Percentiles rank a stretch among this genome's conserved stretches.
phyloP scores from a whole-genome alignment of 1,284 basidiomycete species.

The Ceratobasidium sp. region DNA sequence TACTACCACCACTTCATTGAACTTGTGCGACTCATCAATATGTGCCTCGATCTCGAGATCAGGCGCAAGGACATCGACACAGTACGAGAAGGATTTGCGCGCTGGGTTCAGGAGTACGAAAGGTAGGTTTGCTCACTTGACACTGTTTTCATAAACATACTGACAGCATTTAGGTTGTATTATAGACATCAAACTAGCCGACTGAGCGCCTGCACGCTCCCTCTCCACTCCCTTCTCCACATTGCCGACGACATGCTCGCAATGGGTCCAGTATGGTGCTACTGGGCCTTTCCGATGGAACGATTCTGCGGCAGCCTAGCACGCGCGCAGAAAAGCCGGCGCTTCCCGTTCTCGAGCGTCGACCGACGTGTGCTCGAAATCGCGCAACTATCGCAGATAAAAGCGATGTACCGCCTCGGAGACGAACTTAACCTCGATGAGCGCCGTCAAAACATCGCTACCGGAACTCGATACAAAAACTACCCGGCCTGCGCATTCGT shows the following conservation, averaged over 20 bases:
- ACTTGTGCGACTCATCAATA: slow-evolving; percentile 60
- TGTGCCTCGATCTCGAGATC: slow-evolving; percentile 63
- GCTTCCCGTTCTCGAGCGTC: slow-evolving; percentile 54
- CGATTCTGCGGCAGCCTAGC: slow-evolving; percentile 53
- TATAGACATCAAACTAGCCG: slow-evolving; percentile 58
- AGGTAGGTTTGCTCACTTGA: slow-evolving; percentile 56
- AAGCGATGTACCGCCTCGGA: slow-evolving; percentile 50
- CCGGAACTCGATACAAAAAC: not conserved
- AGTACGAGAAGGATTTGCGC: slow-evolving; percentile 58
- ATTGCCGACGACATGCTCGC: slow-evolving; percentile 57
- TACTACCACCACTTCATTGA: slow-evolving; percentile 64
- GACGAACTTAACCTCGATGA: slow-evolving; percentile 46
- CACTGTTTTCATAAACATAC: not conserved
- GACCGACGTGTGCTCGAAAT: slow-evolving; percentile 52
- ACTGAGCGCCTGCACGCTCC: slow-evolving; percentile 60
- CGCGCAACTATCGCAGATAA: slow-evolving; percentile 51
- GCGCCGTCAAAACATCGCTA: not conserved
- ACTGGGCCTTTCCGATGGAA: slow-evolving; percentile 63
- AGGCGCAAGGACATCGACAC: slow-evolving; percentile 55
- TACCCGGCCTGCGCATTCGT: not conserved
- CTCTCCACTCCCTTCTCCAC: slow-evolving; percentile 63
- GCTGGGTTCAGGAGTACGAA: slow-evolving; percentile 65
- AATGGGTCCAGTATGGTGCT: slow-evolving; percentile 61
- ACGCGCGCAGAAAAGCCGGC: slow-evolving; percentile 52
- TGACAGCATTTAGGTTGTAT: slow-evolving; percentile 57